Conservation (phyloP, 2,329 filamentous ascomycete species). For the Colletotrichum caudatum region DNA sequence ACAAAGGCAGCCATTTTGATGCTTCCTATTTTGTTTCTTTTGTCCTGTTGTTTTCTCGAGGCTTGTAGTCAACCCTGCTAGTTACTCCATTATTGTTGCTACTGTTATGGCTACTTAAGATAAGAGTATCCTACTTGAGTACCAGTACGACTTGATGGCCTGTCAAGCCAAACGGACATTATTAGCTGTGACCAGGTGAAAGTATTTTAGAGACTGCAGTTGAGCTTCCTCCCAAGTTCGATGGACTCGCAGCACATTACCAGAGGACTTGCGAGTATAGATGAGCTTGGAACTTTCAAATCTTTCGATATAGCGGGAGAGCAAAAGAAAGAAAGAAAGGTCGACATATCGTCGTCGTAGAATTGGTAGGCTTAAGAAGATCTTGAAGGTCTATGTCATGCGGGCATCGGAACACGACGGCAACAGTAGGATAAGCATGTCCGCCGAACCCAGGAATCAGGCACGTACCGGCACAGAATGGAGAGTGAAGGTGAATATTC, state of each 20-base stretch:
- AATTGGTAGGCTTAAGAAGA: neutral
- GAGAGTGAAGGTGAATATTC: neutral
- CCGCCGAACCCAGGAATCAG: neutral
- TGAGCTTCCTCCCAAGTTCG: neutral
- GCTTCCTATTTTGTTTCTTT: neutral
- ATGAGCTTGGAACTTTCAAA: neutral
- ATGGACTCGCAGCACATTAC: neutral
- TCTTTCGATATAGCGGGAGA: neutral
- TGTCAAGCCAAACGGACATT: neutral
- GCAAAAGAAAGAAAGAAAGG: too few relatives aligned
- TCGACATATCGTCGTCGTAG: neutral
- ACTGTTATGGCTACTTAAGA: too few relatives aligned
- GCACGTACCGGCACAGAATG: neutral
- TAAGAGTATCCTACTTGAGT: neutral
- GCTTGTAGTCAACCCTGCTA: too few relatives aligned
- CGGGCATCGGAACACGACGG: neutral
- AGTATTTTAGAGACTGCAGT: neutral
- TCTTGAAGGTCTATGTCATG: neutral
- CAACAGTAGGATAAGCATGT: neutral
- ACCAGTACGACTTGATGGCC: neutral
- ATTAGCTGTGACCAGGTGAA: neutral
- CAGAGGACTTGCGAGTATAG: neutral
- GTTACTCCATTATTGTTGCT: neutral
- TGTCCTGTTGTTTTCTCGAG: neutral
- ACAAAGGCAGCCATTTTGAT: neutral